Evolutionary conservation across 495 filamentous ascomycete genomes (phyloP), one percentile per base, ranked within the genome.

Genomic region (Penicillium coprophilum): DNA sequence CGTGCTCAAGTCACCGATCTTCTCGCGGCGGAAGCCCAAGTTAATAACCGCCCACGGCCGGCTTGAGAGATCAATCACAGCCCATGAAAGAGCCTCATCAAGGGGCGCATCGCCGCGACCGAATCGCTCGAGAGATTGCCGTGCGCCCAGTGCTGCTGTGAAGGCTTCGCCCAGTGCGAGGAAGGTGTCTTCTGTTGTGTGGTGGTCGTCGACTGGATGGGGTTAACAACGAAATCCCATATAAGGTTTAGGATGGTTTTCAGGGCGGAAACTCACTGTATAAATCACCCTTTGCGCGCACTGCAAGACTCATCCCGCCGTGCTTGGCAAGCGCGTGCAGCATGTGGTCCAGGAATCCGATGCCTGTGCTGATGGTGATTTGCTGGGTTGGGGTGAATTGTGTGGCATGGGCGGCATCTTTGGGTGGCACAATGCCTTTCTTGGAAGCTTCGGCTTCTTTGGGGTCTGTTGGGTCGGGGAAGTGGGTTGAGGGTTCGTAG

Each of bases 291-390:
- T 85, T 82, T 64, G 90, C 93, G 41, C 83, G 78, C 21, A 98
- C 74, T 9, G 82, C 82, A 62, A 98, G 72, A 78, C 86, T 91
- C 94, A 92, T 96, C 17, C 93, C 93, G 0, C 89, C 85, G 73
- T 98, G 94, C 70, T 98, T 97, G 2, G 94, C 88, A 38, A 97
- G 83, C 27, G 94, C 94, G 70, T 98, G 94, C 47, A 98, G 79
- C 94, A 98, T 97, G 78, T 98, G 94, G 77, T 98, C 94, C 31
- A 98, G 78, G 74, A 98, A 98, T n/a, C 94, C 94, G 67, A 98
- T 96, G 46, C 94, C 94, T 2, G 93, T 94, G 80, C 88, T 88
- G 55, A 97, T 80, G 69, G 81, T 85, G 66, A 98, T 96, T 46
- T 82, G 82, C 77, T 97, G 95, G 49, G 85, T 86, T 34, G 85